Evolutionary conservation across 1,284 basidiomycete species (phyloP).

Genomic region (Melampsora americana): DNA sequence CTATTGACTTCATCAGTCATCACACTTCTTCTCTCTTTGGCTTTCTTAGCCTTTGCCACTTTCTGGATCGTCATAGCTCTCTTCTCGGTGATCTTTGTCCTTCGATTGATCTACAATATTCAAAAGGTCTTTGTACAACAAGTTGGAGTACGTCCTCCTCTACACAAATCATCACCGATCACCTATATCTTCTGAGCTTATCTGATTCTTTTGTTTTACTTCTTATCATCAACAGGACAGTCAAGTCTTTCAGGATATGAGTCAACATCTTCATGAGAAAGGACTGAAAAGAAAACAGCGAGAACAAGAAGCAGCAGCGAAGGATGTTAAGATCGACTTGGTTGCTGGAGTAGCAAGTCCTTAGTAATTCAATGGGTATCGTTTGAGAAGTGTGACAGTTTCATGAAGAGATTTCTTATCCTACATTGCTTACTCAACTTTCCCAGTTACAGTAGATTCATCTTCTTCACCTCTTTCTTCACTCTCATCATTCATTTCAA

Average conservation of each 20-base stretch:
- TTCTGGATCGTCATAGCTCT: slow-evolving; percentile 35
- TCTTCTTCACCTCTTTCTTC: too few species aligned
- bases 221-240: neutral
- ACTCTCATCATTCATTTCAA: too few species aligned
- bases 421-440: too few species aligned
- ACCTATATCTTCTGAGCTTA: neutral
- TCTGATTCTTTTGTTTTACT: neutral
- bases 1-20: slow-evolving; percentile 17
- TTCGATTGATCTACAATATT: slow-evolving; percentile 24
- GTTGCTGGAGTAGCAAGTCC: too few species aligned
- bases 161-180: neutral
- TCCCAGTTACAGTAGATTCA: too few species aligned
- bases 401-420: too few species aligned
- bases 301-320: neutral
- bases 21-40: slow-evolving; percentile 21
- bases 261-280: slow-evolving; percentile 6
- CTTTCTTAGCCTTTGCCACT: slow-evolving; percentile 17
- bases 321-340: neutral
- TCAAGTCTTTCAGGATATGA: neutral
- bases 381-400: too few species aligned
- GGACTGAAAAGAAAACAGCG: slow-evolving; percentile 1
- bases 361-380: too few species aligned
- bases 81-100: slow-evolving; percentile 27
- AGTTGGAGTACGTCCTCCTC: slow-evolving; percentile 12
- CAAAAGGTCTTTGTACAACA: slow-evolving; percentile 17